These are phyloP conservation scores for Isabelozyma heimii DNA, from an alignment of 805 yeast species.

Conservation along the genomic window DNA sequence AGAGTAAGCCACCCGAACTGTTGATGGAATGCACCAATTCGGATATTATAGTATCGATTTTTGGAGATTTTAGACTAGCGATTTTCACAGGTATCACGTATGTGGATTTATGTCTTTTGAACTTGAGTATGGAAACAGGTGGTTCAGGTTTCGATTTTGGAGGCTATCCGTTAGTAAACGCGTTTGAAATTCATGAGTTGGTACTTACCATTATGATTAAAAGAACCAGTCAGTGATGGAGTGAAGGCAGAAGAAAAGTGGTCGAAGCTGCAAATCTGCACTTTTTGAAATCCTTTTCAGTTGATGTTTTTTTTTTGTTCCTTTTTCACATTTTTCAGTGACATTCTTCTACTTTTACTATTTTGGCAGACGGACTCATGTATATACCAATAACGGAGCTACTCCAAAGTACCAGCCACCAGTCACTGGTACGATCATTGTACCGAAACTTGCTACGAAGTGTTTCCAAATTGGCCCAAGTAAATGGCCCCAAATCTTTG, in stretches of 20 bases:
- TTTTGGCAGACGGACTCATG: background rate
- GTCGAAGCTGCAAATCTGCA: background rate
- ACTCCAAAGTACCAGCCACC: background rate
- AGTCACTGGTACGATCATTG: background rate
- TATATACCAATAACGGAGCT: background rate
- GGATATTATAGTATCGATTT: slow-evolving; percentile 15
- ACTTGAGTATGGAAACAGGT: slow-evolving; percentile 28
- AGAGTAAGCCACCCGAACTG: slow-evolving; percentile 46
- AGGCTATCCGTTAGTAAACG: slow-evolving; percentile 12
- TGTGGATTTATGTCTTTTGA: slow-evolving; percentile 30
- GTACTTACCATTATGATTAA: slow-evolving; percentile 8
- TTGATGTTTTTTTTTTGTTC: background rate
- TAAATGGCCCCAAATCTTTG: background rate
- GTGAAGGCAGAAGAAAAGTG: background rate
- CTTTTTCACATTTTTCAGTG: background rate
- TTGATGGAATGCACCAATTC: slow-evolving; percentile 38
- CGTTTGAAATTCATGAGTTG: background rate
- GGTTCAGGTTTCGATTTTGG: slow-evolving; percentile 15
- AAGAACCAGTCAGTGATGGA: too few relatives aligned
- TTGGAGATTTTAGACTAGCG: slow-evolving; percentile 10
- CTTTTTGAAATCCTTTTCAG: too few relatives aligned
- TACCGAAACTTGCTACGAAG: slow-evolving; percentile 1
- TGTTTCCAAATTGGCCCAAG: background rate
- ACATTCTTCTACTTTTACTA: too few relatives aligned
- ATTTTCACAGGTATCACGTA: slow-evolving; percentile 27